Percentiles rank a stretch among this genome's conserved stretches.
phyloP scores from a whole-genome alignment of 306 rosid species.

The Castanea mollissima region DNA sequence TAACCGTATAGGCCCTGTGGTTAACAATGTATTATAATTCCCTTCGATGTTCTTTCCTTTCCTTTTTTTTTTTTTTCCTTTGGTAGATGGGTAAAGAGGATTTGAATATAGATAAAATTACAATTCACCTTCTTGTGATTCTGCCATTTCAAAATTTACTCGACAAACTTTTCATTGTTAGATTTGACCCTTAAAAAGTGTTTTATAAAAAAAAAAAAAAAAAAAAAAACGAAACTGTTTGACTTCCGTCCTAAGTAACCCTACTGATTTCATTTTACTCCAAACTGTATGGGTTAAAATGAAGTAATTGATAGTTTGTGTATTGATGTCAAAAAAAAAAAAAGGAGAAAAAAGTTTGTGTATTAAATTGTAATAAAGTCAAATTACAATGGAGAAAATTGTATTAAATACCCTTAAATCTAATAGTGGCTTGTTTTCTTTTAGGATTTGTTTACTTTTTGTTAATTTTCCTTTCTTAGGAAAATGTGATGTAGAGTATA shows the following conservation, averaged over 20 bases:
- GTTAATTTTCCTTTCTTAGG: slow-evolving; percentile 33
- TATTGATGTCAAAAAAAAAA: too few species aligned
- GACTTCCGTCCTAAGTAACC: too few species aligned
- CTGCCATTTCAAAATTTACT: background rate
- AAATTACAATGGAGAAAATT: too few species aligned
- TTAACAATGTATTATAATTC: slow-evolving; percentile 37
- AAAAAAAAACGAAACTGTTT: too few species aligned
- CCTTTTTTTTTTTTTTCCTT: too few species aligned
- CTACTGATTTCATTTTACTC: too few species aligned
- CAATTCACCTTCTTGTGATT: background rate
- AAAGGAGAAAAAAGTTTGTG: background rate
- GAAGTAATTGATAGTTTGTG: background rate
- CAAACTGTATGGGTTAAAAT: too few species aligned
- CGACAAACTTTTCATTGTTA: too few species aligned
- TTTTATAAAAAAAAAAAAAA: too few species aligned
- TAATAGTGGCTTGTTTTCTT: background rate
- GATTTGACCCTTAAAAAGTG: too few species aligned
- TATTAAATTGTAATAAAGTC: too few species aligned
- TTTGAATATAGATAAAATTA: background rate
- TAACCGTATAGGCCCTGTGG: slow-evolving; percentile 52
- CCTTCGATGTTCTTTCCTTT: background rate
- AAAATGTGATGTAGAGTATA: slow-evolving; percentile 37
- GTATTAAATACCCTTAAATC: background rate
- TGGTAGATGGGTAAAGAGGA: slow-evolving; percentile 33
- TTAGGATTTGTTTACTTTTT: background rate